Evolutionary conservation across 176 grass and related monocot species (phyloP).

Genomic region (Avena eriantha): DNA sequence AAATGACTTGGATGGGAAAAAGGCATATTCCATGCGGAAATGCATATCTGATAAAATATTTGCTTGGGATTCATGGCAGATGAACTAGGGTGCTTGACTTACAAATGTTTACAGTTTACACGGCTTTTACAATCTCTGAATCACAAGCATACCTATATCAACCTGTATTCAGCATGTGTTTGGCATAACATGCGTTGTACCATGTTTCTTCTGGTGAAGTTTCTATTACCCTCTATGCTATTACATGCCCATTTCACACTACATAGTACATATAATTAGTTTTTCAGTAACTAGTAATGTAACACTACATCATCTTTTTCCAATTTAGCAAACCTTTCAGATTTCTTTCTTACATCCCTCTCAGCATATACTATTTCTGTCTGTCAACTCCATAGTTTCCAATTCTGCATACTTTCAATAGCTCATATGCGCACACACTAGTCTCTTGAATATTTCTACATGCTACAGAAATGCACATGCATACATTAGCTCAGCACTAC

Average conservation of each 20-base stretch:
- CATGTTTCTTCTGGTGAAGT: neutral
- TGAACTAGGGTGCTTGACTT: neutral
- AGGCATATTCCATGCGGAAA: neutral
- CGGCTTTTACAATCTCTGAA: neutral
- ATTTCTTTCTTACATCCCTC: neutral
- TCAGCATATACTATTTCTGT: neutral
- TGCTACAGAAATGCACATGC: neutral
- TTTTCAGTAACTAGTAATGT: neutral
- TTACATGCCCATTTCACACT: neutral
- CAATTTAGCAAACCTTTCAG: neutral
- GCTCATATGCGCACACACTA: neutral
- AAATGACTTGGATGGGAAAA: neutral
- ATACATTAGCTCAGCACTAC: neutral
- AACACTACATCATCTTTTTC: neutral
- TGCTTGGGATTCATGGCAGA: neutral
- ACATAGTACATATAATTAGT: neutral
- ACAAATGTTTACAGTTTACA: neutral
- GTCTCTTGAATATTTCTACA: neutral
- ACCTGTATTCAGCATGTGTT: neutral
- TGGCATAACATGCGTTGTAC: neutral
- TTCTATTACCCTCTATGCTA: neutral
- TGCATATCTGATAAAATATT: neutral
- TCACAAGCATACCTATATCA: neutral
- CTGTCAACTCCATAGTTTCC: neutral
- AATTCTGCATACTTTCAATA: slow-evolving; percentile 8